Evolutionary conservation across 1,139 yeast genomes (phyloP), one percentile per base, ranked within the genome.

Genomic region (Nakaseomyces kungkrabaensis): DNA sequence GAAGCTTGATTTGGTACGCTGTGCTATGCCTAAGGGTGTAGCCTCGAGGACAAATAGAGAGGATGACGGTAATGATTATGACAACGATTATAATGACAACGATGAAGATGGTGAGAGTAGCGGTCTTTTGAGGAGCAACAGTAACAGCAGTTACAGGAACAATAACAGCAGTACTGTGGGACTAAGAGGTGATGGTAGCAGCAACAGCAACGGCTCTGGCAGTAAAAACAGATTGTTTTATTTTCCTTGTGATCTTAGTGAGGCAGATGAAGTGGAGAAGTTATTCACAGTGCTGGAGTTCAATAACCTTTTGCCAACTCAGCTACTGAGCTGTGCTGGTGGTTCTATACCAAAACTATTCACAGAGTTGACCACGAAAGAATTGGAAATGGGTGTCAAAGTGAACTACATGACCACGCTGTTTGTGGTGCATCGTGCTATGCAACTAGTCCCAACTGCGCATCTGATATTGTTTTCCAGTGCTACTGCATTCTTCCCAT

Each of bases 251-350:
- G 97, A 94, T 62, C 77, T 84, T 5, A 72, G 95, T 0, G 67
- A 71, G 3, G 79, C 87, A 50, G 71, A 67, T 0, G 72, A 70
- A 3, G 77, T 87, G 58, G 71, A 66, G 43, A 59, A 63, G 2
- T 74, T 78, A 36, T 71, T 78, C 45, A 66, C 66, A 1, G 59
- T 60, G 5, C 57, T 61, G 55, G 55, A 32, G 33, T 58, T 48
- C 38, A 43, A 64, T 7, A 46, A 54, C 2, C 42, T 65, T 13
- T 53, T 64, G 1, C 94, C 96, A 0, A 96, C 89, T 58, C 77
- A 78, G 50, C 78, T 89, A 9, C 70, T 88, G 56, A 81, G 92
- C 63, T 87, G 96, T 69, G 97, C 96, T 8, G 97, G 97, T 2
- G 79, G 85, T 0, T 82, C 96, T 0, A 69, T 76, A 4, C 95